These are phyloP conservation scores for Botrytis porri DNA, from an alignment of 2,329 filamentous ascomycete genomes.

Conservation along the genomic window DNA sequence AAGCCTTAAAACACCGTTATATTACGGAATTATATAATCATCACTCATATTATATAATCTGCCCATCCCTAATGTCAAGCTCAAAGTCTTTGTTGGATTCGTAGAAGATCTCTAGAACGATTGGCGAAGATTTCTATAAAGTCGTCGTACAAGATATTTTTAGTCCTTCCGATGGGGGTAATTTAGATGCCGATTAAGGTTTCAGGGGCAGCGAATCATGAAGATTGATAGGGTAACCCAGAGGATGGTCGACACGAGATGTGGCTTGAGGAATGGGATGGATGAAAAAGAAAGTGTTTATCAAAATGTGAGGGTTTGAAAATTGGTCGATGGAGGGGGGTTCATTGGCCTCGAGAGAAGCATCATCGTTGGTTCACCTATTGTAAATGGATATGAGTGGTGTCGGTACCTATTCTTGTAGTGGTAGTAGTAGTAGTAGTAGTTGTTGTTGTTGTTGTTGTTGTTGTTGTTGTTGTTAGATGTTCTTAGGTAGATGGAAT, in stretches of 20 bases:
- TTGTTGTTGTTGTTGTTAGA: not conserved
- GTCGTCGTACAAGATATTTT: not conserved
- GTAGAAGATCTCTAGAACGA: slow-evolving; percentile 6
- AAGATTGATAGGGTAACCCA: not conserved
- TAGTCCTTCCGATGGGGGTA: not conserved
- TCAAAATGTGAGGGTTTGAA: not conserved
- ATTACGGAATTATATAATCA: no score
- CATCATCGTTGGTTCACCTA: not conserved
- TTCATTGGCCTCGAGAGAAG: slow-evolving; percentile 3
- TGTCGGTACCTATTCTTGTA: not conserved
- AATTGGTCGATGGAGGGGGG: not conserved
- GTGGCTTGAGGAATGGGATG: not conserved
- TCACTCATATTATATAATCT: no score
- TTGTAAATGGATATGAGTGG: not conserved
- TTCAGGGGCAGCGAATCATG: not conserved
- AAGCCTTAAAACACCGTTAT: no score
- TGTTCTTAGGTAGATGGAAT: not conserved
- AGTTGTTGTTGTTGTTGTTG: no score
- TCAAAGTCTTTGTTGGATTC: not conserved
- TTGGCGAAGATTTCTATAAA: slow-evolving; percentile 5
- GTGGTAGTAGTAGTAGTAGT: no score
- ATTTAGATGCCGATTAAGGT: slow-evolving; percentile 5
- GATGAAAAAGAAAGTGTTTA: not conserved
- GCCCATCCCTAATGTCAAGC: no score
- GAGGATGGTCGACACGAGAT: not conserved